A percentile compares a stretch with the other conserved stretches of the same genome.
These are phyloP conservation scores for Onygenales sp. DNA, from an alignment of 2,329 filamentous ascomycete species.

Conservation along the genomic window DNA sequence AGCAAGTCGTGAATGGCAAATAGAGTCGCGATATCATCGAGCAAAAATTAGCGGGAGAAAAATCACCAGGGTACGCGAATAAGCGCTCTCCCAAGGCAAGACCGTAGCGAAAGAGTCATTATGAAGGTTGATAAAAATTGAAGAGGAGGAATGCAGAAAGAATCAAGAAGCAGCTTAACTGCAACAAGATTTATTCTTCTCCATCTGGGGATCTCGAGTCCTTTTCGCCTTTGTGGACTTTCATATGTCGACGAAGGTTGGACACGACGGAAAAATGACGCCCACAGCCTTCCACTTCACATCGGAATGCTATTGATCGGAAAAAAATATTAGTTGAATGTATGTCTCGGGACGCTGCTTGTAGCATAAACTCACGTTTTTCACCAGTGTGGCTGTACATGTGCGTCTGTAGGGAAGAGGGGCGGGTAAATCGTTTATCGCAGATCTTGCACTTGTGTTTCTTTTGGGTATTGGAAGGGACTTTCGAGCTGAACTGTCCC, in stretches of 20 bases:
- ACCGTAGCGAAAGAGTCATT: slow-evolving; percentile 1
- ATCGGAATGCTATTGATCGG: slow-evolving; percentile 64
- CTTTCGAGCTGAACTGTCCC: slow-evolving; percentile 95
- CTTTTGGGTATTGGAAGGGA: slow-evolving; percentile 92
- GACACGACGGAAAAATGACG: slow-evolving; percentile 96
- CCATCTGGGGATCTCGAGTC: slow-evolving; percentile 30
- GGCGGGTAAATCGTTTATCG: slow-evolving; percentile 92
- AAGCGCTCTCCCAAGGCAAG: not conserved
- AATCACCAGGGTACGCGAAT: not conserved
- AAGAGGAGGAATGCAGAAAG: slow-evolving; percentile 1
- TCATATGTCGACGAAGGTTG: slow-evolving; percentile 86
- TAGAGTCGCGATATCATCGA: not conserved
- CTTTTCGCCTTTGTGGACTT: slow-evolving; percentile 72
- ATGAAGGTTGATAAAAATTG: not conserved
- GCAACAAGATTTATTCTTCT: slow-evolving; percentile 24
- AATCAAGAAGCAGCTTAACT: slow-evolving; percentile 7
- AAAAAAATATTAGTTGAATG: not conserved
- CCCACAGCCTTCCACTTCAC: slow-evolving; percentile 88
- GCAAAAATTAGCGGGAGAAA: not conserved
- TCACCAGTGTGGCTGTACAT: slow-evolving; percentile 99
- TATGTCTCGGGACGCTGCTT: not conserved
- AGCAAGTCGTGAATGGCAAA: not conserved
- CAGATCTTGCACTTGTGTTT: slow-evolving; percentile 99
- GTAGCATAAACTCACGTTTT: slow-evolving; percentile 69
- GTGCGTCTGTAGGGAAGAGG: slow-evolving; percentile 89